Conservation (phyloP, 1,284 basidiomycete species). For the Phylloboletellus chloephorus region DNA sequence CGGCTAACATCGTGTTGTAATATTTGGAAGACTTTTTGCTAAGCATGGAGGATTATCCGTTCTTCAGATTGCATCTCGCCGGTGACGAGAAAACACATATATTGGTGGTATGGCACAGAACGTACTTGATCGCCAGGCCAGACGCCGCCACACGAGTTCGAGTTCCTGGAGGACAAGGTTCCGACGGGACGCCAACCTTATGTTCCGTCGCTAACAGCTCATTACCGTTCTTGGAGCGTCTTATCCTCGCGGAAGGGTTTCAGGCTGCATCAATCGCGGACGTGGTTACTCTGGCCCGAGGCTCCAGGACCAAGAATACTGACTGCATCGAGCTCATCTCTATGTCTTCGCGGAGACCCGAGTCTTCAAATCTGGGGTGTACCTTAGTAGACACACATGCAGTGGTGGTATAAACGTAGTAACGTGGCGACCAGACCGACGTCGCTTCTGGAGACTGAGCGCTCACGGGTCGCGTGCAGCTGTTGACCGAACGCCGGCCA, state of each 20-base stretch:
- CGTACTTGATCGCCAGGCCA: neutral
- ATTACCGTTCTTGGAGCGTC: constrained; percentile 16
- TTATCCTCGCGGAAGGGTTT: no score
- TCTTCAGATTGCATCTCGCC: constrained; percentile 3
- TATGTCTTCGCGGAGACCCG: neutral
- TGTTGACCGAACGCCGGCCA: no score
- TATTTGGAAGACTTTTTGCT: constrained; percentile 13
- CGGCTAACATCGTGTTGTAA: constrained; percentile 24
- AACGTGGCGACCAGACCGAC: no score
- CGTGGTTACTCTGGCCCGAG: no score
- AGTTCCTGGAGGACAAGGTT: constrained; percentile 11
- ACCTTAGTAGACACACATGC: no score
- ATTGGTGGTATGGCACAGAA: neutral
- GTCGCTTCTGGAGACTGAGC: no score
- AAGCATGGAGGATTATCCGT: constrained; percentile 6
- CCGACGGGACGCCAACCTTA: constrained; percentile 24
- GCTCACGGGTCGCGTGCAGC: no score
- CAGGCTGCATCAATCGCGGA: no score
- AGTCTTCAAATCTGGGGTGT: neutral
- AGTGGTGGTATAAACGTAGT: no score
- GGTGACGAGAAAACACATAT: constrained; percentile 1
- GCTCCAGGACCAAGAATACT: neutral
- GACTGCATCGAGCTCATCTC: neutral
- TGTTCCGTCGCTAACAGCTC: constrained; percentile 11
- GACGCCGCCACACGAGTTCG: neutral